Evolutionary conservation across 441 rosid species (phyloP), one percentile per base, ranked within the genome.

Genomic region (Euphorbia celastroides): DNA sequence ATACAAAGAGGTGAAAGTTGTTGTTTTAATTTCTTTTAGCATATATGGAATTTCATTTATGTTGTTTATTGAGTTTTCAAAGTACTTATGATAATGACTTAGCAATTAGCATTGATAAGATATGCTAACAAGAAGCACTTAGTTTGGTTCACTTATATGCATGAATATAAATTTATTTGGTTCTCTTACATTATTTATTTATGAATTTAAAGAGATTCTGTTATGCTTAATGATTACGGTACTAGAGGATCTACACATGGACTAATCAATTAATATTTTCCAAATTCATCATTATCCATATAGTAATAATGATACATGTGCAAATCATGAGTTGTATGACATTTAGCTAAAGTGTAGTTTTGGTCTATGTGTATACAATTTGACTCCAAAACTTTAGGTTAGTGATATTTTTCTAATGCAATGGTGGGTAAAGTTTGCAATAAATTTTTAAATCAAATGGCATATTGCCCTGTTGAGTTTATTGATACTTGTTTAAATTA

Each of bases 41-140:
- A 3, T 3, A 1, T 7, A 38, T 14, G 12, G 12, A 38, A 38
- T n/a, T n/a, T n/a, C 1, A 38, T 7, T 7, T 38, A 3, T 7
- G 11, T 38, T 38, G 1, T 38, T 3, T 3, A 1, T 38, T 9
- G 2, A 4, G 5, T 38, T n/a, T n/a, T n/a, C n/a, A n/a, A n/a
- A 38, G 5, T 11, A 3, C 1, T 38, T 9, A 9, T 7, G 11
- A 10, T 57, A 48, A 70, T 70, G 64, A 70, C 64, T n/a, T 31
- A 44, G 51, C n/a, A 12, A 32, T 50, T 71, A 36, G 56, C 56
- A 36, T 59, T 71, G 74, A 71, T 41, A 61, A 36, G 70, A 71
- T 50, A 19, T 41, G 44, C 54, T 52, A 71, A 66, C 66, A 36
- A 71, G 44, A 59, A 65, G 50, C 70, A 65, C 70, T 51, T 42